phyloP scores from a whole-genome alignment of 1,284 basidiomycete species.

The Phellinidium pouzarii region DNA sequence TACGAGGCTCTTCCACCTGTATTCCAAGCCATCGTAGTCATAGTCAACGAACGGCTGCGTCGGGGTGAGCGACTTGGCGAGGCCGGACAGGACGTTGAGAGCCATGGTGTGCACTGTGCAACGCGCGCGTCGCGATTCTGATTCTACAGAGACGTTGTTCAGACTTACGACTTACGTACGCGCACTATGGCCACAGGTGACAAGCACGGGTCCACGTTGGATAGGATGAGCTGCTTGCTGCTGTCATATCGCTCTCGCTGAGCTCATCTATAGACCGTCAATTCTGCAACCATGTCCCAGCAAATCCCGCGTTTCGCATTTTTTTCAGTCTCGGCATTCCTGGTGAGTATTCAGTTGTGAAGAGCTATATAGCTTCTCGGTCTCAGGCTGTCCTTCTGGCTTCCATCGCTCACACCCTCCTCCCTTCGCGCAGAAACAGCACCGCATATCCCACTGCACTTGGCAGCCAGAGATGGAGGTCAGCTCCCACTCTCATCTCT shows the following conservation, averaged over 20 bases:
- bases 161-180: not conserved
- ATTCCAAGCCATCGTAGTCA: constrained; percentile 59
- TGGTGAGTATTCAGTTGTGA: constrained; percentile 7
- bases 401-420: not conserved
- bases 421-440: constrained; percentile 14
- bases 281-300: constrained; percentile 2
- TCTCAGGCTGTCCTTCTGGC: not conserved
- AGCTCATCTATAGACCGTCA: not conserved
- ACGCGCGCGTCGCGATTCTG: no score
- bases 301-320: not conserved
- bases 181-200: constrained; percentile 17
- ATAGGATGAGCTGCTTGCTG: no score
- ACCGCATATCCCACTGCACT: constrained; percentile 9
- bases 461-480: constrained; percentile 19
- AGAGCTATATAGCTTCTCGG: not conserved
- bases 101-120: not conserved
- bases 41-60: constrained; percentile 33
- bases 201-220: no score
- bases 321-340: constrained; percentile 15
- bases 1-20: constrained; percentile 65
- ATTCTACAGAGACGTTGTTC: not conserved
- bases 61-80: constrained; percentile 44
- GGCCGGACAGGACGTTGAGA: constrained; percentile 28
- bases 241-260: no score
- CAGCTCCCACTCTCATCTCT: not conserved